phyloP scores from a whole-genome alignment of 192 early-diverging fungal species.

The Coemansia sp. region DNA sequence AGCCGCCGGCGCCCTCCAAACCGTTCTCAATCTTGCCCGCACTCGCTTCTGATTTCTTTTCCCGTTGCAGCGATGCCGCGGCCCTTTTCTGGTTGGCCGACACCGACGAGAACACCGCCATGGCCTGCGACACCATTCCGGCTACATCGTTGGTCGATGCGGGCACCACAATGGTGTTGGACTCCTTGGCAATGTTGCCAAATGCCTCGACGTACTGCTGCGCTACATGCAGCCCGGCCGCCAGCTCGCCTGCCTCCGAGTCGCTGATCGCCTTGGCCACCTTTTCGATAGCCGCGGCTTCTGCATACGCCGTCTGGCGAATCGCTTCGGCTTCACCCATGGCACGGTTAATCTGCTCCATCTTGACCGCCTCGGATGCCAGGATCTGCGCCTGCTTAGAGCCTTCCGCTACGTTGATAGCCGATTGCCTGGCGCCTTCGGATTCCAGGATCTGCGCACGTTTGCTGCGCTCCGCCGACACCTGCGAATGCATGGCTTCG shows the following conservation, averaged over 20 bases:
- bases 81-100: constrained; percentile 26
- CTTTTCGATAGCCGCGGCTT: constrained; percentile 75
- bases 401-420: constrained; percentile 98
- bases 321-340: constrained; percentile 90
- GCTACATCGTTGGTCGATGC: constrained; percentile 79
- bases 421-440: constrained; percentile 84
- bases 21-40: not conserved
- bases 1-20: constrained; percentile 19
- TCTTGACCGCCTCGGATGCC: constrained; percentile 91
- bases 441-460: constrained; percentile 92
- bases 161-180: constrained; percentile 88
- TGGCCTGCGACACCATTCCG: constrained; percentile 85
- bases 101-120: constrained; percentile 49
- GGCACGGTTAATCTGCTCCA: constrained; percentile 89
- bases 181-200: constrained; percentile 88
- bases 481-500: constrained; percentile 96
- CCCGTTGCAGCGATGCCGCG: not conserved
- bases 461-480: constrained; percentile 94
- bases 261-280: constrained; percentile 78
- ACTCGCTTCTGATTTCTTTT: not conserved
- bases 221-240: constrained; percentile 87
- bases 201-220: constrained; percentile 98
- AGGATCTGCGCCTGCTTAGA: constrained; percentile 87
- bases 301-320: constrained; percentile 77
- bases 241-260: constrained; percentile 70